These are phyloP conservation scores for Stromatinia cepivora DNA, from an alignment of 2,329 filamentous ascomycete genomes.

Conservation along the genomic window DNA sequence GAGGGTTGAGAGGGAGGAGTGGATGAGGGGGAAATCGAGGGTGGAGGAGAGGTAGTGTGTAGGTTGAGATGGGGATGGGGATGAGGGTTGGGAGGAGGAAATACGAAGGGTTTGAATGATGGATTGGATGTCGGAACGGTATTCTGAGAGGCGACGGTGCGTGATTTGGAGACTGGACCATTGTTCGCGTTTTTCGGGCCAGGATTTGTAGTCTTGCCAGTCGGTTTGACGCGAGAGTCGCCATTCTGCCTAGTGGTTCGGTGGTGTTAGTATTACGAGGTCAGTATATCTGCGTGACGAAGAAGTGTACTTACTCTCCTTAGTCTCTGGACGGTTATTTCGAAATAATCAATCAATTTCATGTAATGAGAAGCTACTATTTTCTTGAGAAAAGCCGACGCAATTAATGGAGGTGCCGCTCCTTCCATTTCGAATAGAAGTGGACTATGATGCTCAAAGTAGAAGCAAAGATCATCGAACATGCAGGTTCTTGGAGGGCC, in stretches of 20 bases:
- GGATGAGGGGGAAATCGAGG: background rate
- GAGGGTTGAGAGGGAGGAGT: background rate
- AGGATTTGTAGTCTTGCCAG: background rate
- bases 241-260: background rate
- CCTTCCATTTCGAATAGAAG: constrained; percentile 5
- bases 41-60: background rate
- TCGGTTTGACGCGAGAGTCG: background rate
- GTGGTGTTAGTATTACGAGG: background rate
- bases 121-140: background rate
- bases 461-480: constrained; percentile 26
- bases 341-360: constrained; percentile 22
- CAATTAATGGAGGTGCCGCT: background rate
- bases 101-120: constrained; percentile 12
- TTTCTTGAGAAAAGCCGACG: constrained; percentile 22
- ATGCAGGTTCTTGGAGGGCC: constrained; percentile 24
- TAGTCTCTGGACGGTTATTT: constrained; percentile 7
- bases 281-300: too few species aligned
- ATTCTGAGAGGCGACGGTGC: constrained; percentile 8
- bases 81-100: background rate
- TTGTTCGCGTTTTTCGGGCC: constrained; percentile 8
- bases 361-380: constrained; percentile 24
- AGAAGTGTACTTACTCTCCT: background rate
- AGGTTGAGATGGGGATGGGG: background rate
- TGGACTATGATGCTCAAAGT: constrained; percentile 21
- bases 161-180: constrained; percentile 6